Base-by-base conservation (phyloP, 1,284 basidiomycete species). In the Fomes fomentarius region DNA sequence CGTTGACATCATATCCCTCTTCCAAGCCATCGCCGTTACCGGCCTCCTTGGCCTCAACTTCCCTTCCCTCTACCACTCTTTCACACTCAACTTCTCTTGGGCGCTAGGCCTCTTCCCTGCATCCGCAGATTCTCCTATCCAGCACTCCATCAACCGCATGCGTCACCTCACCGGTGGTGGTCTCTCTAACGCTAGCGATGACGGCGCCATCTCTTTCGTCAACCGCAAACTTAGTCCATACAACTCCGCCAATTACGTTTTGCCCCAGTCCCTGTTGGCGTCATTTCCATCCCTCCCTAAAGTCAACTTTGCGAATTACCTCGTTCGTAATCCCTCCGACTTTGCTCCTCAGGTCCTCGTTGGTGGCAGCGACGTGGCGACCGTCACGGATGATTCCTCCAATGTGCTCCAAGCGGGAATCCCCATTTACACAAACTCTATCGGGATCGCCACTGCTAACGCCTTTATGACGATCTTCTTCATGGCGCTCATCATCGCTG, bases 21-120 rank as follows among this genome's bases (percentile, higher is more conserved):
- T 89, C 67, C 95, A 98, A 71, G 79, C 84, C 63, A 86, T 94
- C 44, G 91, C 67, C 26, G 56, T 64, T 9, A 85, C 89, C 2
- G 89, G 79, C 6, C 78, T 98, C 62, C 80, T 98, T 56, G 82
- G 84, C 61, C 81, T 98, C 65, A 92, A 96, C 70, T 97, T 94
- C 68, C 93, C 96, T 1, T 81, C 83, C 37, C 82, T 89, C 12
- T 97, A 94, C 69, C 80, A 84, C 54, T 79, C 87, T 17, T 97
- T 88, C 65, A 80, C 89, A 1, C 78, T 87, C 63, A 97, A 97
- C 70, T 96, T 97, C 64, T 83, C 87, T 1, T 98, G 95, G 95
- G 81, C 91, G 0, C 72, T 96, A 63, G 93, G 92, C 0, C 75
- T 98, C n/a, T 84, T 98, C 67, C 71, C 83, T 39, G 77, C 84